A percentile compares a stretch with the other conserved stretches of the same genome.
phyloP scores from a whole-genome alignment of 163 green algal genomes.

The Scenedesmus sp. region DNA sequence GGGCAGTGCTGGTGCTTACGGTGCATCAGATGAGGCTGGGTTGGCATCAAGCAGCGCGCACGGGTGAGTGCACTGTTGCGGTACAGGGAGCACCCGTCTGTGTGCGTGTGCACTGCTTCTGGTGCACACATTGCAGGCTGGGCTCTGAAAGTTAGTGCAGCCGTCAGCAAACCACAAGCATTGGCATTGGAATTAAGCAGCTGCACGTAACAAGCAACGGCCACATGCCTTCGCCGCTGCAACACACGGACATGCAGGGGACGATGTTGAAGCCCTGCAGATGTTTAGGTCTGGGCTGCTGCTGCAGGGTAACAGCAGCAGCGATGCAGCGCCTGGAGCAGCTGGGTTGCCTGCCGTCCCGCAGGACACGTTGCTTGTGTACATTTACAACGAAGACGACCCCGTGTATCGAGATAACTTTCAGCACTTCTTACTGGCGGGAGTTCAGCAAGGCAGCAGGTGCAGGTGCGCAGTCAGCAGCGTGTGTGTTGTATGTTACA shows the following conservation, averaged over 20 bases:
- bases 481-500: too few species aligned
- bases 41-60: neutral
- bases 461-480: neutral
- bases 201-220: too few species aligned
- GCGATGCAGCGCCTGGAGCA: neutral
- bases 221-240: too few species aligned
- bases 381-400: slow-evolving; percentile 43
- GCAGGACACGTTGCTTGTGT: slow-evolving; percentile 45
- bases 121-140: neutral
- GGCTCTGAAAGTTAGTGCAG: neutral
- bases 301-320: neutral
- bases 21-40: slow-evolving; percentile 15
- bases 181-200: neutral
- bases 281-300: neutral
- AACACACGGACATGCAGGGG: too few species aligned
- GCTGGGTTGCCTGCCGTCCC: neutral
- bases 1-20: neutral
- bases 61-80: neutral
- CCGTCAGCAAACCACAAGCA: neutral
- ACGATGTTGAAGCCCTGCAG: neutral
- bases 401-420: slow-evolving; percentile 39
- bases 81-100: neutral
- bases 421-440: slow-evolving; percentile 33
- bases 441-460: slow-evolving; percentile 16
- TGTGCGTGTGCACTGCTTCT: neutral